These are phyloP conservation scores for Cutaneotrichosporon dermatis DNA, from an alignment of 1,284 basidiomycete species.

Conservation along the genomic window DNA sequence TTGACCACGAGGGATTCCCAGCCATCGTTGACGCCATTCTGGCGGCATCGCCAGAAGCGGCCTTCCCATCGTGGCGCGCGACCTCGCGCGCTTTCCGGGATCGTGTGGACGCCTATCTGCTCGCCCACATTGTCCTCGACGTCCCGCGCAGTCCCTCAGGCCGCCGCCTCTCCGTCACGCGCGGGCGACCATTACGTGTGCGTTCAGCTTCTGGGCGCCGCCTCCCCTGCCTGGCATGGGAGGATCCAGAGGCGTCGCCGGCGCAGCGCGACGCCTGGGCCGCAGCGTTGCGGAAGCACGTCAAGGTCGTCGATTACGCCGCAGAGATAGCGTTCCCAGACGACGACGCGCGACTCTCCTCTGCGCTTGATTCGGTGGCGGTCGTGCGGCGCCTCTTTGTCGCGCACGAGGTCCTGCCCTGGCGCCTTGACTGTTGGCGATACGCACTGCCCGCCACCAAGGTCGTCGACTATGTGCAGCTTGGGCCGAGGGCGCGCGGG, in stretches of 20 bases:
- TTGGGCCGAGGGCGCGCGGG: not conserved
- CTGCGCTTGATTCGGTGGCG: not conserved
- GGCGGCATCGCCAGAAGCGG: not conserved
- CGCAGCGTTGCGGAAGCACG: not conserved
- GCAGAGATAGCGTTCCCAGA: constrained; percentile 1
- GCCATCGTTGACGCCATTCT: not conserved
- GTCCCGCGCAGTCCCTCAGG: not conserved
- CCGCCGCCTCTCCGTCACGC: not conserved
- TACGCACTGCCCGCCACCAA: not conserved
- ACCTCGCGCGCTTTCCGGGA: not conserved
- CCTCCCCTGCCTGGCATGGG: not conserved
- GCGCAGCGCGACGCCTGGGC: not conserved
- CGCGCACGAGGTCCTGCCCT: not conserved
- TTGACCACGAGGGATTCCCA: constrained; percentile 2
- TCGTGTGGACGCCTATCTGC: not conserved
- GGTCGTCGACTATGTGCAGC: not conserved
- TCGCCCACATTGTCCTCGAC: not conserved
- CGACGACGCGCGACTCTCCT: not conserved
- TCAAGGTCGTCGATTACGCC: not conserved
- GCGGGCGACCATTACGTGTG: not conserved
- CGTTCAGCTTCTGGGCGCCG: not conserved
- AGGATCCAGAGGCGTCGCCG: not conserved
- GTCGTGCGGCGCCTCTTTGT: not conserved
- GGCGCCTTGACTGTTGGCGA: constrained; percentile 3
- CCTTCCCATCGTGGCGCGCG: not conserved